A percentile compares a stretch with the other conserved stretches of the same genome.
Conservation (phyloP, 805 yeast genomes). For the Limtongozyma cylindracea region DNA sequence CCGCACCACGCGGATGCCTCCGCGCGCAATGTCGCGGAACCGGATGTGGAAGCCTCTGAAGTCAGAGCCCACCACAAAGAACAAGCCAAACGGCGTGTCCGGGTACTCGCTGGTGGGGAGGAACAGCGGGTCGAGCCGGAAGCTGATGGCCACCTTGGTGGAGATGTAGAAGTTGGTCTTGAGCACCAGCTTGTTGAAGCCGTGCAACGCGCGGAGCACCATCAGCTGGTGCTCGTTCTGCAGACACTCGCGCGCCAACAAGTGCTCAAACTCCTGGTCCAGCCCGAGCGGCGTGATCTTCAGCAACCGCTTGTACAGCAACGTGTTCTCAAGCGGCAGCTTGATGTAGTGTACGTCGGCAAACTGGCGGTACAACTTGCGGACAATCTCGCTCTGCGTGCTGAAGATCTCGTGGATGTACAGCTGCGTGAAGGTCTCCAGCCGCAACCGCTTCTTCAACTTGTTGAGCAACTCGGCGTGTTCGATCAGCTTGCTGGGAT, state of each 20-base stretch:
- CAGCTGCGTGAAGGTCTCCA: slow-evolving; percentile 78
- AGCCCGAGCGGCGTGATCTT: slow-evolving; percentile 49
- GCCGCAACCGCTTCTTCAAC: slow-evolving; percentile 71
- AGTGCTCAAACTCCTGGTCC: slow-evolving; percentile 48
- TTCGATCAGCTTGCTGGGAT: slow-evolving; percentile 29
- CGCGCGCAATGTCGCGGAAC: slow-evolving; percentile 92
- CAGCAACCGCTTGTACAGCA: slow-evolving; percentile 71
- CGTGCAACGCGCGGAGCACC: slow-evolving; percentile 59
- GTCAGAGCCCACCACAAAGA: slow-evolving; percentile 86
- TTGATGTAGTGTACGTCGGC: slow-evolving; percentile 77
- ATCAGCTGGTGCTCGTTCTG: slow-evolving; percentile 61
- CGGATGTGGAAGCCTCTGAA: slow-evolving; percentile 95
- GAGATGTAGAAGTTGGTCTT: slow-evolving; percentile 89
- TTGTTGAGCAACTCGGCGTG: slow-evolving; percentile 55
- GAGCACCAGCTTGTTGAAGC: slow-evolving; percentile 67
- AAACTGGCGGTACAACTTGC: slow-evolving; percentile 71
- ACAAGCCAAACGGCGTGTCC: slow-evolving; percentile 83
- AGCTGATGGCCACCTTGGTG: slow-evolving; percentile 84
- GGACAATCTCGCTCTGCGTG: slow-evolving; percentile 42
- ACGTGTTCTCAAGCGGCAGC: slow-evolving; percentile 43
- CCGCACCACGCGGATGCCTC: slow-evolving; percentile 90
- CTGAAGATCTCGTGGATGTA: slow-evolving; percentile 59
- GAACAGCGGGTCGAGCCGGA: slow-evolving; percentile 71
- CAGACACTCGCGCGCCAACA: slow-evolving; percentile 42
- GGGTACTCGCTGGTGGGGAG: slow-evolving; percentile 77